phyloP scores from a whole-genome alignment of 106 monocot genomes.

The Agapanthus africanus region DNA sequence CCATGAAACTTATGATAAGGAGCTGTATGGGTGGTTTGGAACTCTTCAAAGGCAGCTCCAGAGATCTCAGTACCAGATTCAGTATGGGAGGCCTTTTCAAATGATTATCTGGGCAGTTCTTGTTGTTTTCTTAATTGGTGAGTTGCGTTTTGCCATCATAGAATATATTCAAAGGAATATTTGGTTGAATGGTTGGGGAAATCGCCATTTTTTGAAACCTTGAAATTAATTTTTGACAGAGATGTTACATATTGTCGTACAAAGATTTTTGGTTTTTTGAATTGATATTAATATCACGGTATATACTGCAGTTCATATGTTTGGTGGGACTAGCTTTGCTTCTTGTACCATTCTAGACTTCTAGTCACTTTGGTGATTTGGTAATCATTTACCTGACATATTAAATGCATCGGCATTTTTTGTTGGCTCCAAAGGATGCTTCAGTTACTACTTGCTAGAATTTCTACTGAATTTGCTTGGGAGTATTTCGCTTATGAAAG shows the following conservation, averaged over 20 bases:
- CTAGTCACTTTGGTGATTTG: no score
- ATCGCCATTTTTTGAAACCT: background rate
- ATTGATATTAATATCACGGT: background rate
- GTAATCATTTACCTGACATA: no score
- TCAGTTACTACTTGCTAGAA: background rate
- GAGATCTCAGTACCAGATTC: conserved; percentile 89
- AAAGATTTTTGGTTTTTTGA: background rate
- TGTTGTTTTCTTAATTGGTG: conserved; percentile 41
- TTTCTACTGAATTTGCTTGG: no score
- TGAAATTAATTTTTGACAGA: background rate
- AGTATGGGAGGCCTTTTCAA: conserved; percentile 70
- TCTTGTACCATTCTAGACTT: background rate
- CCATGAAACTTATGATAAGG: conserved; percentile 55
- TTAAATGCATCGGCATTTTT: no score
- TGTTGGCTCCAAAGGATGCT: no score
- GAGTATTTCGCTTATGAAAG: background rate
- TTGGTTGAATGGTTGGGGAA: background rate
- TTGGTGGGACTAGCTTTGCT: background rate
- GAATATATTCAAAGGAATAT: background rate
- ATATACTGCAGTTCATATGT: background rate
- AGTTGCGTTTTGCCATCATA: conserved; percentile 11
- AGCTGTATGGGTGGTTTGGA: conserved; percentile 80
- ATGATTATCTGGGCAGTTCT: conserved; percentile 31
- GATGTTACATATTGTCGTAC: no score
- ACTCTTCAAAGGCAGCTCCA: conserved; percentile 76